Base-by-base conservation (phyloP, 805 yeast genomes). In the Helenozyma rhizophorensis region DNA sequence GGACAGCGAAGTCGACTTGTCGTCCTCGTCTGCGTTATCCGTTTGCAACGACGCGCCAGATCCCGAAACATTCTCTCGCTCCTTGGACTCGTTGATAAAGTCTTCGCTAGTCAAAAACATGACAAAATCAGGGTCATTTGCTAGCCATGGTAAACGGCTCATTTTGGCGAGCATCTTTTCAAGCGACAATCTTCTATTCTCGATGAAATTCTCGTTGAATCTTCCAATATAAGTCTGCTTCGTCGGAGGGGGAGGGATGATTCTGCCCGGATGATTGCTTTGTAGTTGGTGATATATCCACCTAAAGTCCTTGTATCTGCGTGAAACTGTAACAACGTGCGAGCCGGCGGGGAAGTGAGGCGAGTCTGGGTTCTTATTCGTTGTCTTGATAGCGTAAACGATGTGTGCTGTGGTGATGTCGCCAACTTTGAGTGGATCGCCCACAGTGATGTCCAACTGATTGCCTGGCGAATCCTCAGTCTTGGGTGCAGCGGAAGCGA, bases 181-280 rank as follows among this genome's bases (percentile, higher is more conserved):
- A 51, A 93, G 68, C 4, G 90, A 85, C 15, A 80, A 65, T 36
- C 97, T 69, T 57, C 97, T 74, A 43, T 78, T 78, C 56, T 93
- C 97, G 32, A 93, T 78, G 48, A 93, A 89, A 47, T 81, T 88
- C 45, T 86, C 86, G 48, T 87, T 87, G 59, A 93, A 88, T 41
- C 96, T 72, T 4, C 97, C 97, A 34, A 89, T 81, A 6, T 83
- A 83, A 42, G 94, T 96, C 56, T 93, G 95, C 39, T 85, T 95
- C 0, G 97, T 89, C 4, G 97, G 97, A 1, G 97, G 96, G 2
- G 72, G 72, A 1, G 98, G 97, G 15, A 93, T 79, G 23, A 93
- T 80, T 37, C 72, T 70, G 1, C 98, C 98, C 22, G 96, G 95
- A 52, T 93, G 88, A 47, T 82, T 85, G 49, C 76, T 74, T 50